Evolutionary conservation across 192 early-diverging fungal species (phyloP), one percentile per base, ranked within the genome.

Genomic region (Coemansia reversa): DNA sequence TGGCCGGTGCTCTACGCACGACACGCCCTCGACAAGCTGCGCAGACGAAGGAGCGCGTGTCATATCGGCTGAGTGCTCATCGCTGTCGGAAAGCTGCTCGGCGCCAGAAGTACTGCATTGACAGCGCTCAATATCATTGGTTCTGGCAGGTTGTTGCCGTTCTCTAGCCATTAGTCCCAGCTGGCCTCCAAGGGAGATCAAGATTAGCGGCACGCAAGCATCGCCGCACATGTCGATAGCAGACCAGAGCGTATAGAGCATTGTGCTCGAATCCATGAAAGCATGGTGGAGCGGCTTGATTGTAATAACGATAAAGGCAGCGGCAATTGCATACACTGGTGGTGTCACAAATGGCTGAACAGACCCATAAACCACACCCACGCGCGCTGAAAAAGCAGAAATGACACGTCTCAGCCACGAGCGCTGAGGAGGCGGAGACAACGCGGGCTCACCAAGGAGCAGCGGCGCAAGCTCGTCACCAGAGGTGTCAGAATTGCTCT

Each of bases 121-220:
- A 39, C 54, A 11, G 53, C 3, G 23, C 33, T 19, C 48, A 5
- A 5, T 35, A 7, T 0, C 6, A 20, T 11, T 54, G 16, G 6
- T 24, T n/a, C 53, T 30, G 39, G 12, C 35, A 9, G 35, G 35
- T 47, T 47, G 52, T 2, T 19, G 12, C 33, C 24, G 18, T 19
- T 74, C 65, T 27, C 68, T 57, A 22, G 67, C 62, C 70, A 80
- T 75, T 63, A 75, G 42, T 14, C 78, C 76, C 45, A 90, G 66
- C 65, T 92, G 90, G 14, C 88, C 86, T 5, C 92, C 92, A 5
- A 93, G 84, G 59, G 89, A 89, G 2, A 91, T 76, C 49, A 93
- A 69, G 25, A 91, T 89, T 56, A 92, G 74, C 1, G 92, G 92
- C 19, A 93, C 90, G 7, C 89, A 89, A 4, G 89, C 90, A 24